Evolutionary conservation across 441 rosid genomes (phyloP).

Genomic region (Adansonia madagascariensis): DNA sequence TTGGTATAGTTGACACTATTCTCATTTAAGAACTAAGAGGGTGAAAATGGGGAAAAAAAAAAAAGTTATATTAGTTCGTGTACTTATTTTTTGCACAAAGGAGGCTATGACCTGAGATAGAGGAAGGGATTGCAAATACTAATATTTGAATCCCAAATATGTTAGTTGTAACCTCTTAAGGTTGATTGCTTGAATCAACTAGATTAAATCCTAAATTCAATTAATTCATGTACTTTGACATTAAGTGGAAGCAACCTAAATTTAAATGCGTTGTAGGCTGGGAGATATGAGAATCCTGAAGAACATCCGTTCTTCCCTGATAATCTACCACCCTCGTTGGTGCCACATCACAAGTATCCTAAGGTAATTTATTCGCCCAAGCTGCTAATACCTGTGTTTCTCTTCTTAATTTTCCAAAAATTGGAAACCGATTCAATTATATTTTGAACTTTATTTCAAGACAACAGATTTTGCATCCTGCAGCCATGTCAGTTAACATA

Average conservation of each 20-base stretch:
- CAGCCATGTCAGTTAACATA: conserved; percentile 61
- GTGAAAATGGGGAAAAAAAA: background rate
- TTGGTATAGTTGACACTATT: background rate
- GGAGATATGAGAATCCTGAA: conserved; percentile 78
- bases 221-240: conserved; percentile 7
- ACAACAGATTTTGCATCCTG: conserved; percentile 61
- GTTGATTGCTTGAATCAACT: too few species aligned
- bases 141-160: too few species aligned
- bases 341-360: conserved; percentile 48
- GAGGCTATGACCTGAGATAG: too few species aligned
- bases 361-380: conserved; percentile 40
- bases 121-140: too few species aligned
- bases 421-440: background rate
- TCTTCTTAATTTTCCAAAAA: background rate
- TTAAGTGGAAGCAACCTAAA: conserved; percentile 13
- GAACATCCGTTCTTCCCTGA: conserved; percentile 84
- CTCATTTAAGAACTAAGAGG: too few species aligned
- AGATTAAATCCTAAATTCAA: too few species aligned
- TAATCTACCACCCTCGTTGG: conserved; percentile 45
- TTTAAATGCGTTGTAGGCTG: conserved; percentile 49
- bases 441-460: conserved; percentile 18
- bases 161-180: too few species aligned
- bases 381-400: background rate
- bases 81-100: too few species aligned
- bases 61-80: background rate